Evolutionary conservation across 768 basidiomycete species (phyloP).

Genomic region (Boletus reticulatus): DNA sequence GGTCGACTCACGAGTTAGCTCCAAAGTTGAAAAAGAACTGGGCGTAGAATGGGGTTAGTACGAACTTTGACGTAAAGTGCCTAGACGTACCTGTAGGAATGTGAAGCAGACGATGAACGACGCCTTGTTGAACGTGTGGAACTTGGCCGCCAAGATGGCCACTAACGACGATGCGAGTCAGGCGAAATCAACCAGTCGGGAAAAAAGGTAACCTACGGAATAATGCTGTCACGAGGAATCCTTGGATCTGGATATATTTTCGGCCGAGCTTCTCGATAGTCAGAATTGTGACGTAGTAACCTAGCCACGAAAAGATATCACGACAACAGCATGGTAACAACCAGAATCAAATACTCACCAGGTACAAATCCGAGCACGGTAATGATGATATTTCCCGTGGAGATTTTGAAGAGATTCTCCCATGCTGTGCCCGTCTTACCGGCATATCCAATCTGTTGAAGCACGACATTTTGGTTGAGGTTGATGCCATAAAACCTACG

Average conservation of each 20-base stretch:
- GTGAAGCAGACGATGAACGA: constrained; percentile 74
- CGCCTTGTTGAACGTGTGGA: constrained; percentile 51
- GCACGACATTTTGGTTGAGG: constrained; percentile 74
- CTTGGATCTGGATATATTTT: constrained; percentile 73
- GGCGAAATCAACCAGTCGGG: neutral
- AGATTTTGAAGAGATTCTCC: constrained; percentile 65
- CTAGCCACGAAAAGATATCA: constrained; percentile 28
- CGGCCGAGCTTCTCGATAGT: constrained; percentile 73
- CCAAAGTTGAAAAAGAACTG: constrained; percentile 85
- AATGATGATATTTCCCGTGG: constrained; percentile 68
- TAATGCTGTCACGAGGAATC: constrained; percentile 67
- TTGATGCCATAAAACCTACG: constrained; percentile 73
- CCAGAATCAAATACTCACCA: constrained; percentile 34
- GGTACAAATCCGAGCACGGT: constrained; percentile 77
- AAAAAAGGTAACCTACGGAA: constrained; percentile 45
- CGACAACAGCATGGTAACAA: neutral
- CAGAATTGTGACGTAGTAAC: constrained; percentile 68
- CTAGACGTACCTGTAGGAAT: constrained; percentile 49
- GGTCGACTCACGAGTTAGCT: constrained; percentile 53
- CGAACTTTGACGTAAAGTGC: neutral
- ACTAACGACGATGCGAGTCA: constrained; percentile 35
- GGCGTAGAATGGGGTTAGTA: neutral
- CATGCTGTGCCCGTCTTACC: constrained; percentile 56
- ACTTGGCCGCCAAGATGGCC: constrained; percentile 66
- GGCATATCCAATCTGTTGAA: constrained; percentile 68